phyloP scores from a whole-genome alignment of 2,329 filamentous ascomycete genomes.

The Calcarisporium arbuscula region DNA sequence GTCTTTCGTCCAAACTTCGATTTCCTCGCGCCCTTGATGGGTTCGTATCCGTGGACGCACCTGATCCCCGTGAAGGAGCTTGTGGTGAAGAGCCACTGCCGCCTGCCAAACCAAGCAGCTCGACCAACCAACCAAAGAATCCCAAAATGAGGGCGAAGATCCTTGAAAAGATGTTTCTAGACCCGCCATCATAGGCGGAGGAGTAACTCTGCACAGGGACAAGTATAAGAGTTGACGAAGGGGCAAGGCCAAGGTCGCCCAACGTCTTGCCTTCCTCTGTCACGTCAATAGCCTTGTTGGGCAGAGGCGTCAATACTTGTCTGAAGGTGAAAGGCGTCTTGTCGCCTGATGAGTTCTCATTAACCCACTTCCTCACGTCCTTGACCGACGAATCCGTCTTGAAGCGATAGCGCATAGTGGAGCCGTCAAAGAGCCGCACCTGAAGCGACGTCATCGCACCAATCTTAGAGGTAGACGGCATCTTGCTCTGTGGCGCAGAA shows the following conservation, averaged over 20 bases:
- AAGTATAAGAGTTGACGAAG: conserved; percentile 77
- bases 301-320: conserved; percentile 71
- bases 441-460: conserved; percentile 53
- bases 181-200: conserved; percentile 32
- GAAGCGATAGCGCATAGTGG: conserved; percentile 69
- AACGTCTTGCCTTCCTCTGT: conserved; percentile 67
- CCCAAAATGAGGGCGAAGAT: conserved; percentile 24
- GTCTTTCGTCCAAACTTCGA: conserved; percentile 44
- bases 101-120: conserved; percentile 21
- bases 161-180: conserved; percentile 18
- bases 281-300: conserved; percentile 67
- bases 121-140: conserved; percentile 29
- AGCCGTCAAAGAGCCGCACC: conserved; percentile 78
- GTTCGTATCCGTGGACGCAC: conserved; percentile 16
- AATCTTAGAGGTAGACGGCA: conserved; percentile 19
- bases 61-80: background rate
- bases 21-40: conserved; percentile 20
- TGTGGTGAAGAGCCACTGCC: conserved; percentile 8
- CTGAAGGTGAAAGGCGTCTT: conserved; percentile 73
- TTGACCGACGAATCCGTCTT: conserved; percentile 55
- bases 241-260: conserved; percentile 63
- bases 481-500: conserved; percentile 25
- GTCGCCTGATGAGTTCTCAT: conserved; percentile 51
- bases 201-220: conserved; percentile 55
- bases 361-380: conserved; percentile 73